Percentiles rank a stretch among this genome's conserved stretches.
phyloP scores from a whole-genome alignment of 2,329 filamentous ascomycete genomes.

The Sphaerulina musiva region DNA sequence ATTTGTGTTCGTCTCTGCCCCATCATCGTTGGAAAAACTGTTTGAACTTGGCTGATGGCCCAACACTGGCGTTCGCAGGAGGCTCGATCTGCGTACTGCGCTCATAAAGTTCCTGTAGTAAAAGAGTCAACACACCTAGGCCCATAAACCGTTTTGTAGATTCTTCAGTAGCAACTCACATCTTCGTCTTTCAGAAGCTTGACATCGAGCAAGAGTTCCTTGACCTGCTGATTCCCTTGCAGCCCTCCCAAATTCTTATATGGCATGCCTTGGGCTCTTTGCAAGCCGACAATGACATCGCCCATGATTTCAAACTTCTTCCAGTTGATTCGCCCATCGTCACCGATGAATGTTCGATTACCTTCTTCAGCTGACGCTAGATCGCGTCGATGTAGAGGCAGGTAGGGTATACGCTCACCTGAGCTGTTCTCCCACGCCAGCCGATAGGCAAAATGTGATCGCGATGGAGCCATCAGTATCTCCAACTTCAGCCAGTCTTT shows the following conservation, averaged over 20 bases:
- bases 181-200: slow-evolving; percentile 80
- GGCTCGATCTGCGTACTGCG: slow-evolving; percentile 51
- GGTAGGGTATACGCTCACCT: slow-evolving; percentile 82
- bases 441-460: slow-evolving; percentile 91
- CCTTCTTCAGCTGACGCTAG: slow-evolving; percentile 88
- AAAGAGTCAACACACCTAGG: slow-evolving; percentile 15
- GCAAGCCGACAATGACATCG: slow-evolving; percentile 81
- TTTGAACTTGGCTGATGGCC: slow-evolving; percentile 35
- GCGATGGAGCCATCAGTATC: slow-evolving; percentile 86
- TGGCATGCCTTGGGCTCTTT: slow-evolving; percentile 80
- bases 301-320: slow-evolving; percentile 96
- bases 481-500: slow-evolving; percentile 84
- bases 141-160: background rate
- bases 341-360: slow-evolving; percentile 78
- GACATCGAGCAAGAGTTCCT: slow-evolving; percentile 72
- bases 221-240: slow-evolving; percentile 60
- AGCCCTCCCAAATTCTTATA: slow-evolving; percentile 58
- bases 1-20: background rate
- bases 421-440: slow-evolving; percentile 95
- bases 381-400: slow-evolving; percentile 82
- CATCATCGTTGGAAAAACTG: slow-evolving; percentile 44
- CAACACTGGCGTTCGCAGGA: slow-evolving; percentile 31
- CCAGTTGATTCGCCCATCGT: slow-evolving; percentile 71
- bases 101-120: slow-evolving; percentile 50
- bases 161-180: slow-evolving; percentile 47